These are phyloP conservation scores for Xylariaceae sp. DNA, from an alignment of 2,329 filamentous ascomycete species.

Conservation along the genomic window DNA sequence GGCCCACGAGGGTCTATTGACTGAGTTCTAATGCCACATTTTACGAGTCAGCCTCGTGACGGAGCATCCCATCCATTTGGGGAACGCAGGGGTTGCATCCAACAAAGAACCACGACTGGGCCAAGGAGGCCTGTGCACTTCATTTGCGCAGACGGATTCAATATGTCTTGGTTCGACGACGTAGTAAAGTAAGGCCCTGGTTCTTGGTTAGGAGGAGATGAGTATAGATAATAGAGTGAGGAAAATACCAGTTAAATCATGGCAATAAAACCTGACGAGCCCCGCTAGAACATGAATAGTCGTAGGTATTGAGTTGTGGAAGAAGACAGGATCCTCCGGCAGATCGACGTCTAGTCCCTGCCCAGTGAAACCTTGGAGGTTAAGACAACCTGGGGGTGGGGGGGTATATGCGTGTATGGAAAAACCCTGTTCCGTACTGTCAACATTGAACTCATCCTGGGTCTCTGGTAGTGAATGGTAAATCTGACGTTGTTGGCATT, in stretches of 20 bases:
- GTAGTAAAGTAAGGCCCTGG: constrained; percentile 22
- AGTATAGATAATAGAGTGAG: constrained; percentile 25
- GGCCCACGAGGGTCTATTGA: constrained; percentile 14
- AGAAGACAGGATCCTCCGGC: constrained; percentile 6
- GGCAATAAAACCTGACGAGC: too few species aligned
- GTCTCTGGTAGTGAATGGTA: constrained; percentile 1
- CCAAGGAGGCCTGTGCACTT: constrained; percentile 12
- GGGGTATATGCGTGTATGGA: constrained; percentile 2
- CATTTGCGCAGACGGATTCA: too few species aligned
- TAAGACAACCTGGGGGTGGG: constrained; percentile 11
- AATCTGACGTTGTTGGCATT: too few species aligned
- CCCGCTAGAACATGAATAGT: too few species aligned
- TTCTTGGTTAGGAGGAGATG: constrained; percentile 17
- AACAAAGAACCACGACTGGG: too few species aligned
- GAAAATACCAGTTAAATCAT: constrained; percentile 19
- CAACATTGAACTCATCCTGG: constrained; percentile 12
- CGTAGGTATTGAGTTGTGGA: constrained; percentile 15
- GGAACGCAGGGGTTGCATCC: too few species aligned
- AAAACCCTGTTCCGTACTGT: constrained; percentile 15
- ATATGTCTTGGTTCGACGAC: constrained; percentile 15
- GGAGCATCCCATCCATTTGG: constrained; percentile 21
- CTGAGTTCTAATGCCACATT: constrained; percentile 20
- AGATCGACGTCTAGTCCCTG: constrained; percentile 4
- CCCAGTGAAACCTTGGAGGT: constrained; percentile 2
- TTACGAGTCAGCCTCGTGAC: constrained; percentile 12